Conservation (phyloP, 2,329 filamentous ascomycete species). For the Fusarium ramigenum region DNA sequence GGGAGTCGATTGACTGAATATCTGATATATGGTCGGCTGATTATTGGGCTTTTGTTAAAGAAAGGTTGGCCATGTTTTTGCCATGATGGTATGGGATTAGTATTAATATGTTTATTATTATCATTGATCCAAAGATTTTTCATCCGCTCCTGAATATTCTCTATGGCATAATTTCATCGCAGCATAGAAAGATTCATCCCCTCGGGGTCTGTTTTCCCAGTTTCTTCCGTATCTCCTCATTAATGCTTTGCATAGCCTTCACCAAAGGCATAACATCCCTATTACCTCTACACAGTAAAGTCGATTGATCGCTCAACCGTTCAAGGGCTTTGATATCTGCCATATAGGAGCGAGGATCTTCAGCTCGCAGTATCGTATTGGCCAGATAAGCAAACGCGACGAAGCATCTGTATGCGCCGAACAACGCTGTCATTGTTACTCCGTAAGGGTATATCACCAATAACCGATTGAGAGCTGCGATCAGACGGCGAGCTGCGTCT, state of each 20-base stretch:
- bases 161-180: not conserved
- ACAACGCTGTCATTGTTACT: constrained; percentile 36
- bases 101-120: not conserved
- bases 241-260: constrained; percentile 40
- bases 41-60: not conserved
- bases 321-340: constrained; percentile 38
- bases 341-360: constrained; percentile 20
- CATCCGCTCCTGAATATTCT: not conserved
- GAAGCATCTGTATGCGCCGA: constrained; percentile 44
- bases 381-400: constrained; percentile 43
- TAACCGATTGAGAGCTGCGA: constrained; percentile 31
- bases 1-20: not conserved
- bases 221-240: constrained; percentile 37
- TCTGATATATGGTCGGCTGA: not conserved
- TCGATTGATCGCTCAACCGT: constrained; percentile 23
- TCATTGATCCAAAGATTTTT: not conserved
- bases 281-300: constrained; percentile 31
- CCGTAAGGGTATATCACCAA: constrained; percentile 37
- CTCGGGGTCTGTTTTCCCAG: not conserved
- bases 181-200: too few relatives aligned
- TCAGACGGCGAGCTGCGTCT: constrained; percentile 37
- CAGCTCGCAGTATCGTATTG: constrained; percentile 34
- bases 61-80: not conserved
- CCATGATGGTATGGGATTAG: not conserved
- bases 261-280: constrained; percentile 42